These are phyloP conservation scores for Hevea brasiliensis DNA, from an alignment of 345 rosid species.

Conservation along the genomic window DNA sequence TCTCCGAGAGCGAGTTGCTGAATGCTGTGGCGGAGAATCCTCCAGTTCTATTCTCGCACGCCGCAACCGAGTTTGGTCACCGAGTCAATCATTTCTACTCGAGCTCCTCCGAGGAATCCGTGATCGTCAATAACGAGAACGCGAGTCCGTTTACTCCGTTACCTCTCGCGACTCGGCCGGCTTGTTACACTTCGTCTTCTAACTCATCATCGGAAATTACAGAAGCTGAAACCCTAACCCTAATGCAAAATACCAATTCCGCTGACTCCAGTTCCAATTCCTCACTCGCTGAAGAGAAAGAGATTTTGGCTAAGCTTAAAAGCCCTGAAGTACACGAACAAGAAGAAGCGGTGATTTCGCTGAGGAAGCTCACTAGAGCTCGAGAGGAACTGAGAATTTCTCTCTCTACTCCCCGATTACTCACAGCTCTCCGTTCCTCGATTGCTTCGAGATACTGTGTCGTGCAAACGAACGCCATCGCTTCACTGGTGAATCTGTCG, in stretches of 20 bases:
- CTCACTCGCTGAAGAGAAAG: constrained; percentile 20
- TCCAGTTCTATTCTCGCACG: constrained; percentile 26
- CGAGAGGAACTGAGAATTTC: constrained; percentile 26
- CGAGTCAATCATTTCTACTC: constrained; percentile 29
- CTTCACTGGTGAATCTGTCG: constrained; percentile 31
- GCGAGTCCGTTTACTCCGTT: constrained; percentile 63
- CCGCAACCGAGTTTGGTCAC: constrained; percentile 49
- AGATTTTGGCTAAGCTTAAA: constrained; percentile 23
- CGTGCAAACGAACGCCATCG: constrained; percentile 28
- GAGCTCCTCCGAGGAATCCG: constrained; percentile 35
- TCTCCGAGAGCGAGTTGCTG: constrained; percentile 69
- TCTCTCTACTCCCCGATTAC: constrained; percentile 17
- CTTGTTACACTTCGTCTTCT: constrained; percentile 43
- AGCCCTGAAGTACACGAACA: constrained; percentile 29
- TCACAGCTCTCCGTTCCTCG: constrained; percentile 14
- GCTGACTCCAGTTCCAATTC: constrained; percentile 17
- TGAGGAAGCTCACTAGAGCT: constrained; percentile 25
- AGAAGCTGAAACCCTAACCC: constrained; percentile 22
- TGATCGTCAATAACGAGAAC: constrained; percentile 11
- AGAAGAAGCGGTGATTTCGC: constrained; percentile 22
- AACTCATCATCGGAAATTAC: constrained; percentile 20
- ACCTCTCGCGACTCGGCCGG: constrained; percentile 71
- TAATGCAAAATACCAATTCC: constrained; percentile 16
- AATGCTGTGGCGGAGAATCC: constrained; percentile 47
- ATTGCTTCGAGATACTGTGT: constrained; percentile 20